Base-by-base conservation (phyloP, 371 early-diverging fungal species). In the Apophysomyces variabilis region DNA sequence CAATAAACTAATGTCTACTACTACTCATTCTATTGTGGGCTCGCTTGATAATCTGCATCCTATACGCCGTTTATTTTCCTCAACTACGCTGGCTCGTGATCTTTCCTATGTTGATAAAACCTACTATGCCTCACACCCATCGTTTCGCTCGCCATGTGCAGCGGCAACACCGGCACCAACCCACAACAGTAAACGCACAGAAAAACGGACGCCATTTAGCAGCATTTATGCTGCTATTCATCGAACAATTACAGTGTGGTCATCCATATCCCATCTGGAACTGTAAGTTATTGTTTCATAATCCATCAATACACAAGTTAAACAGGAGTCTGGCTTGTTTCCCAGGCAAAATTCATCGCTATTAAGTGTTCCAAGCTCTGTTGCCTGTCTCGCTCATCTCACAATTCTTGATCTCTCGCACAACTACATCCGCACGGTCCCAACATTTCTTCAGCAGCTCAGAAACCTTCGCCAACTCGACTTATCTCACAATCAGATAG, bases 321-420 rank as follows among this genome's bases (percentile, higher is more conserved):
- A 26, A 26, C 32, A 26, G 1, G 3, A 26, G 32, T 26, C 32
- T 26, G 0, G 3, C 32, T 26, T 26, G 32, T 38, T 7, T 38
- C 37, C 4, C 47, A 80, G 78, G 14, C 73, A 65, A 12, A 68
- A 76, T 54, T 64, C 69, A 16, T 72, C 70, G 1, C 65, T 81
- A 7, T 65, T 45, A 38, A 57, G 46, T n/a, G 12, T 81, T n/a
- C 83, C 80, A 3, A 69, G 39, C 3, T 72, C 75, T 21, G 68
- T 83, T 7, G 63, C 70, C 1, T 39, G 62, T 5, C 61, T 83
- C 7, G 71, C 72, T 7, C 71, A 69, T 18, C 59, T 83, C 7
- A 75, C 77, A 0, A 26, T 67, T 14, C 62, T 83, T n/a, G 76
- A 80, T 57, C 39, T 92, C 16, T 77, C 83, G 6, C 69, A 72